Evolutionary conservation across 805 yeast species (phyloP), one percentile per base, ranked within the genome.

Genomic region (Nakazawaea ernobii): DNA sequence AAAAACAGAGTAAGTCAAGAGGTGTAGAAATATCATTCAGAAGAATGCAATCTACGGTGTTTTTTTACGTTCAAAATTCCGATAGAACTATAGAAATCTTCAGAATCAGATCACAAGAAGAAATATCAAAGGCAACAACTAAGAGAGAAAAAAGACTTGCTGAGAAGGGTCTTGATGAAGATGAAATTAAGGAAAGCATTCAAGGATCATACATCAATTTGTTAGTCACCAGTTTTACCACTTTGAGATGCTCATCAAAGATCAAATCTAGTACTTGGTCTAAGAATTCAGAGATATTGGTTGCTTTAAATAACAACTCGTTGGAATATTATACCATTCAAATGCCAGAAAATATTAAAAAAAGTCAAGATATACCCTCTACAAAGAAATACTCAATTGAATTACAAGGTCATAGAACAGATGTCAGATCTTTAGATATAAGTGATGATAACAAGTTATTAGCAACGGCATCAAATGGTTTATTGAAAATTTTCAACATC

Each of bases 401-500:
- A 43, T 65, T 80, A 37, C 75, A 78, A 45, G 99, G 99, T 17
- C 97, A 91, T 63, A 79, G 97, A 61, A 80, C 89, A 2, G 99
- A 94, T 63, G 75, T 92, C 27, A 76, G 99, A 57, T 75, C 95
- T 4, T 69, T 88, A 59, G 91, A 89, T 55, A 72, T 94, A 32
- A 85, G 95, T 48, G 79, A 81, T 46, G 97, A 92, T 66, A 80
- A 83, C 61, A 80, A 80, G 60, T 68, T 94, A 49, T 68, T 92
- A 37, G 95, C 90, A 2, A 84, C 96, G 1, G 97, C 96, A 0
- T 85, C 97, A 2, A 89, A 90, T 59, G 97, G 97, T 20, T 77
- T 80, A 54, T 67, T 94, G 52, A 94, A 94, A 60, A 74, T 94
- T 20, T 91, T 97, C 97, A 94, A 94, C 59, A 62, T 85, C 28